Evolutionary conservation across 2,329 filamentous ascomycete genomes (phyloP), one percentile per base, ranked within the genome.

Genomic region (Cytospora piceae): DNA sequence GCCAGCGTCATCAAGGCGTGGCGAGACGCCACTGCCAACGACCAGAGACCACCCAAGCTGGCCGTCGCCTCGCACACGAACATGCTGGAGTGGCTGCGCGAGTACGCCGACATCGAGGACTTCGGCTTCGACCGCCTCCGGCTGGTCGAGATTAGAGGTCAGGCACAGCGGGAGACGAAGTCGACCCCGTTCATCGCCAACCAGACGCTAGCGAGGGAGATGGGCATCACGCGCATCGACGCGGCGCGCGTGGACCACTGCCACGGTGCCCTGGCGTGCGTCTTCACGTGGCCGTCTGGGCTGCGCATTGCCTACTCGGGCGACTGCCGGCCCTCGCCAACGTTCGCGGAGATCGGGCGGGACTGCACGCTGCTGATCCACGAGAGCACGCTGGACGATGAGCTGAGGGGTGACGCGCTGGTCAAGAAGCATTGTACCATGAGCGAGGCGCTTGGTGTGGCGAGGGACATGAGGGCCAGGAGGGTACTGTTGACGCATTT

Each of bases 301-400:
- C 90, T 99, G 75, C 95, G 94, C 75, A 83, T 97, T 65, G 92
- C 93, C 55, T 99, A 97, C 79, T 96, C 92, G 5, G 95, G 95
- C 64, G 95, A 99, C 80, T 98, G 94, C 75, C 86, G 95, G 8
- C 95, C 95, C 0, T 92, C 87, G 4, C 72, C 79, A 2, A 74
- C 79, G 0, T 97, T 99, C 73, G 86, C 87, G 0, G 71, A 77
- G 15, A 90, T 94, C 59, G 96, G 92, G 55, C 79, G 80, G 55
- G 88, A 88, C 68, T 89, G 90, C 2, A 96, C 94, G 17, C 84
- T 99, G 8, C 86, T 97, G 6, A 87, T 99, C 64, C 95, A 99
- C 80, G 95, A 99, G 82, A 94, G 93, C 68, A 99, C 95, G 0
- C 98, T 99, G 74, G 92, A 95, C 71, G 92, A 97, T 74, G 92